Base-by-base conservation (phyloP, 164 flowering plant genomes). In the Tetracentron sinense region DNA sequence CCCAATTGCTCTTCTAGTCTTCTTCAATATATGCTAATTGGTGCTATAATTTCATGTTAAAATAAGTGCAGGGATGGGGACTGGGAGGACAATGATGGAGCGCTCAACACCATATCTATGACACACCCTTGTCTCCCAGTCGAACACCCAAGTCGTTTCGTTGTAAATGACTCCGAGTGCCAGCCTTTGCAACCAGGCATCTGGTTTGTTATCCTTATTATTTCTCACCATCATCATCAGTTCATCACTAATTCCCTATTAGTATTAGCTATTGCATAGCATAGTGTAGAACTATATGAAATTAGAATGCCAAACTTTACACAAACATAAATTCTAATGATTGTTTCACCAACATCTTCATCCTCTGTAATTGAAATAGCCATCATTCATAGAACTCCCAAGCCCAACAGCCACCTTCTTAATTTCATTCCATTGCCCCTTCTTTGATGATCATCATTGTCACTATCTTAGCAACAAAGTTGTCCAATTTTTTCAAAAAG, bases 41-140 rank as follows among this genome's bases (percentile, higher is more conserved):
- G 29, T 50, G 22, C 16, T 20, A 25, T 25, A 4, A 31, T 14
- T 20, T 15, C 50, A 14, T 48, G 46, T 19, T 64, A 26, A 47
- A 55, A 69, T 57, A 35, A 20, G 26, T 69, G 67, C 83, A 95
- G 99, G 82, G 98, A 95, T 72, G 95, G 83, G 71, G 97, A 95
- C 71, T 95, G 99, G 99, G 82, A 83, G 68, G 99, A 92, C 74
- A 95, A 95, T 67, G 99, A 95, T 68, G 98, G 99, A 65, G 99
- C 98, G 7, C 78, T 95, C 42, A 92, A 95, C 79, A 92, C 96
- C 20, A 74, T 88, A 69, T 92, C 99, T 49, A 95, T 90, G 98
- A 92, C 97, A 29, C 90, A 92, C 71, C 99, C 99, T 54, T 85
- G 90, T 53, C 59, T 87, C 42, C 99, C 99, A 21, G 55, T 79